These are phyloP conservation scores for Lepiota venenata DNA, from an alignment of 768 basidiomycete genomes.

Conservation along the genomic window DNA sequence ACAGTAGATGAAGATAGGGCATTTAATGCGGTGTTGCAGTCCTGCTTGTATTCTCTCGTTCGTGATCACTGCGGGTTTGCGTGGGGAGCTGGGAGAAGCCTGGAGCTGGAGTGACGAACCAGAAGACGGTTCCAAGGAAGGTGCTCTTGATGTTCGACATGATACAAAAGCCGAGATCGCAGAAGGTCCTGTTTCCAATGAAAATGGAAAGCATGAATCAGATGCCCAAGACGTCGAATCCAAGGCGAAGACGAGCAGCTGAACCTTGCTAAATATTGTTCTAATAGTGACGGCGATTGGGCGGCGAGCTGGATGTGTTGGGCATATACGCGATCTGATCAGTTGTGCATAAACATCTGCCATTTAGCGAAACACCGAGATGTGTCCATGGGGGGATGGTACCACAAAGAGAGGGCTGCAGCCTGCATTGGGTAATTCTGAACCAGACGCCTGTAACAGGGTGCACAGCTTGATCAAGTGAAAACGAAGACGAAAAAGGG, in stretches of 20 bases:
- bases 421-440: background rate
- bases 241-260: background rate
- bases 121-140: constrained; percentile 21
- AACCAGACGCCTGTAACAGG: background rate
- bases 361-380: background rate
- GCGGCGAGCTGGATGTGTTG: background rate
- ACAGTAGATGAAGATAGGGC: background rate
- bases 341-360: background rate
- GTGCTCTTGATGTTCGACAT: background rate
- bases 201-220: background rate
- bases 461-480: background rate
- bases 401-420: too few relatives aligned
- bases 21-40: constrained; percentile 27
- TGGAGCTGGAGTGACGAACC: constrained; percentile 72
- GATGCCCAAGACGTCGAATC: background rate
- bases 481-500: background rate
- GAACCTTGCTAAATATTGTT: background rate
- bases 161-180: constrained; percentile 12
- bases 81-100: constrained; percentile 67
- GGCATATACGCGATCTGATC: background rate
- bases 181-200: constrained; percentile 10
- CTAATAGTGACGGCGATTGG: background rate
- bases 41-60: constrained; percentile 79
- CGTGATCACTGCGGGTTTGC: constrained; percentile 47
- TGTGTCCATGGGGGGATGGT: background rate